A percentile compares a stretch with the other conserved stretches of the same genome.
Conservation (phyloP, 305 asterid genomes). For the Fraxinus platypoda region DNA sequence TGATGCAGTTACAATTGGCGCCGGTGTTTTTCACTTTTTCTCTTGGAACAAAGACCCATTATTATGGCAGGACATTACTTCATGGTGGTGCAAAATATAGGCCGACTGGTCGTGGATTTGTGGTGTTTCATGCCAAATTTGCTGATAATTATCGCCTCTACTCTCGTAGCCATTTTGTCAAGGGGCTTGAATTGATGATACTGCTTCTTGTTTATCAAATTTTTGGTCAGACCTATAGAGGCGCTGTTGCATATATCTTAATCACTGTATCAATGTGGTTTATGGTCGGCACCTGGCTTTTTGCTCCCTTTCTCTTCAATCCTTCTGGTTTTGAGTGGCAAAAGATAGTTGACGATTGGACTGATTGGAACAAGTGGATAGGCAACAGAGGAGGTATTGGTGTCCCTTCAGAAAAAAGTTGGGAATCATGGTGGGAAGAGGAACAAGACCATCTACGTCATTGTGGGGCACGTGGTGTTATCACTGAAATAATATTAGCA, state of each 20-base stretch:
- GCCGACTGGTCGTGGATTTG: slow-evolving; percentile 89
- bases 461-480: slow-evolving; percentile 72
- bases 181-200: slow-evolving; percentile 85
- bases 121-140: slow-evolving; percentile 90
- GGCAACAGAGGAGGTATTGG: slow-evolving; percentile 92
- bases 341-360: slow-evolving; percentile 92
- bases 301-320: slow-evolving; percentile 90
- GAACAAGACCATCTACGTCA: slow-evolving; percentile 92
- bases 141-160: slow-evolving; percentile 85
- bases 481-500: slow-evolving; percentile 67
- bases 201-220: slow-evolving; percentile 74
- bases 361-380: slow-evolving; percentile 95
- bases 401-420: slow-evolving; percentile 86
- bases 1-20: slow-evolving; percentile 85
- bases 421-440: slow-evolving; percentile 99
- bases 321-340: slow-evolving; percentile 99
- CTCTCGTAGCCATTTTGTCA: slow-evolving; percentile 91
- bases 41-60: slow-evolving; percentile 87
- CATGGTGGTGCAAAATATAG: slow-evolving; percentile 94
- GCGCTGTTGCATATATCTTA: slow-evolving; percentile 67
- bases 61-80: slow-evolving; percentile 82
- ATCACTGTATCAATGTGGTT: slow-evolving; percentile 89
- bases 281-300: slow-evolving; percentile 95
- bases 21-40: slow-evolving; percentile 92
- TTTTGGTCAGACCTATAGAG: slow-evolving; percentile 69